These are phyloP conservation scores for Pseudevernia furfuracea DNA, from an alignment of 495 filamentous ascomycete species.

Conservation along the genomic window DNA sequence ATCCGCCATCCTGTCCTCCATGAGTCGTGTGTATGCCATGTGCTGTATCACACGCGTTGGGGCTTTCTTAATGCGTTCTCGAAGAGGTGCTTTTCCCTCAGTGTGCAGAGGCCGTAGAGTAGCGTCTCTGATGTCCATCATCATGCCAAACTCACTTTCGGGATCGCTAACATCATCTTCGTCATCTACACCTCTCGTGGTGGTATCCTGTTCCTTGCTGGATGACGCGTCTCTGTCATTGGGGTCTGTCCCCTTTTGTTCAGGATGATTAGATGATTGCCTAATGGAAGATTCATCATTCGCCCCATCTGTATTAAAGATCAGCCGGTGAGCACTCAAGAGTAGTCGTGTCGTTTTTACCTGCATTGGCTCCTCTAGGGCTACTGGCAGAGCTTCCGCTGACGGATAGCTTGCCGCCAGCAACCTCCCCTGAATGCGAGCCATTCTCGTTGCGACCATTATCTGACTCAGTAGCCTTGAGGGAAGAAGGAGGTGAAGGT, in stretches of 20 bases:
- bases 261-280: not conserved
- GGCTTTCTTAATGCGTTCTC: constrained; percentile 8
- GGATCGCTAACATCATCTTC: too few species aligned
- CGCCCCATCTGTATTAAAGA: not conserved
- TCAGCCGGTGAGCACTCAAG: not conserved
- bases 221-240: too few species aligned
- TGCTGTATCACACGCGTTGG: constrained; percentile 3
- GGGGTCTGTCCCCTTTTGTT: not conserved
- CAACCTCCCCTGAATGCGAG: not conserved
- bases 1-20: constrained; percentile 9
- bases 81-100: not conserved
- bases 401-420: not conserved
- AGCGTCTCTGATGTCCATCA: too few species aligned
- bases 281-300: not conserved
- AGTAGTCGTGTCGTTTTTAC: not conserved
- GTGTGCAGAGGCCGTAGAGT: too few species aligned
- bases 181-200: not conserved
- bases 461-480: not conserved
- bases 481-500: not conserved
- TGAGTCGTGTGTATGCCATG: not conserved
- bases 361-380: not conserved
- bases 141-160: too few species aligned
- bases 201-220: too few species aligned
- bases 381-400: not conserved
- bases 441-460: not conserved